A percentile compares a stretch with the other conserved stretches of the same genome.
Evolutionary conservation across 2,329 filamentous ascomycete species (phyloP).

Genomic region (Ceratocystis cacaofunesta): DNA sequence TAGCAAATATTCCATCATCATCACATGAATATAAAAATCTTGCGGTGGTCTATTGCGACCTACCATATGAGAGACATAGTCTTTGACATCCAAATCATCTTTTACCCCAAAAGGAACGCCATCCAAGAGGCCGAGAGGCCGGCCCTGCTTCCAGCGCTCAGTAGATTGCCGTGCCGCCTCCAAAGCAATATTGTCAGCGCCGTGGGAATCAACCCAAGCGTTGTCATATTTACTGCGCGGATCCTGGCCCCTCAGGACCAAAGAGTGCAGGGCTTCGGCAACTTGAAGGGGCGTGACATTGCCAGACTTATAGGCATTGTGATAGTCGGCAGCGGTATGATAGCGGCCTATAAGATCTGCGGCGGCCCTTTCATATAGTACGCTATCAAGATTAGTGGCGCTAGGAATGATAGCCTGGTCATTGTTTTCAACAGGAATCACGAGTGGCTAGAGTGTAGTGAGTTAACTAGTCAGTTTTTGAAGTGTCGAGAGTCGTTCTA

Average conservation of each 20-base stretch:
- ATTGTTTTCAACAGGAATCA: constrained; percentile 34
- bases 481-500: constrained; percentile 8
- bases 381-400: constrained; percentile 29
- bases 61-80: constrained; percentile 55
- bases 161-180: constrained; percentile 60
- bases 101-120: constrained; percentile 75
- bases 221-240: constrained; percentile 47
- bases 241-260: constrained; percentile 46
- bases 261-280: constrained; percentile 51
- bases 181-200: constrained; percentile 40
- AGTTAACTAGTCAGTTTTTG: background rate
- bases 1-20: background rate
- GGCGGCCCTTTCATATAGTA: constrained; percentile 29
- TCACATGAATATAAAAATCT: background rate
- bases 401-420: constrained; percentile 19
- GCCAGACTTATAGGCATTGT: constrained; percentile 56
- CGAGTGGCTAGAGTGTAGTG: constrained; percentile 33
- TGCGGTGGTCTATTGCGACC: constrained; percentile 22
- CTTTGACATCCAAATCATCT: constrained; percentile 59
- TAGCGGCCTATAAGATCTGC: constrained; percentile 36
- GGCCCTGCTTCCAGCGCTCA: constrained; percentile 51
- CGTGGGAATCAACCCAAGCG: constrained; percentile 56
- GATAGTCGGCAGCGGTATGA: constrained; percentile 61
- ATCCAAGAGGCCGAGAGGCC: constrained; percentile 54
- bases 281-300: constrained; percentile 58